Percentiles rank a stretch among this genome's conserved stretches.
Conservation (phyloP, 2,329 filamentous ascomycete species). For the Purpureocillium lavendulum region DNA sequence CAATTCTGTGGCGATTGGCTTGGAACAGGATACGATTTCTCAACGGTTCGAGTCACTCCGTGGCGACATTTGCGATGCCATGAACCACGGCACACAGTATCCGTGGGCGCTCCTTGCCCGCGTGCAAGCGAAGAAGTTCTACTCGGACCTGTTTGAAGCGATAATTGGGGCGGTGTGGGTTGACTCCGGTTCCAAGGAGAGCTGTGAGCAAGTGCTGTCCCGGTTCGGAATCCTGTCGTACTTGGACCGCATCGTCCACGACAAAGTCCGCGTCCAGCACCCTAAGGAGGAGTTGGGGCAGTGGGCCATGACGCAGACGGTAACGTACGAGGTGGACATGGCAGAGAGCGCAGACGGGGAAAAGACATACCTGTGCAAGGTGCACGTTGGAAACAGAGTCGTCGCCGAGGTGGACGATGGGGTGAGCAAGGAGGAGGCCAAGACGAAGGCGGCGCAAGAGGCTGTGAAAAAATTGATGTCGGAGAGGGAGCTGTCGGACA, state of each 20-base stretch:
- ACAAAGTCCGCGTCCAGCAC: conserved; percentile 48
- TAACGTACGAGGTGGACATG: conserved; percentile 42
- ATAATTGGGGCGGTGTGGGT: conserved; percentile 77
- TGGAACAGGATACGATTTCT: conserved; percentile 33
- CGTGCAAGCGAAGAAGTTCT: conserved; percentile 64
- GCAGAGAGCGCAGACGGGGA: conserved; percentile 11
- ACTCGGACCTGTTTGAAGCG: conserved; percentile 76
- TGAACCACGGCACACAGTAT: conserved; percentile 47
- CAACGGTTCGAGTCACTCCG: conserved; percentile 40
- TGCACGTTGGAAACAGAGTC: conserved; percentile 38
- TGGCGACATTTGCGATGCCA: conserved; percentile 35
- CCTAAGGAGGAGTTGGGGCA: conserved; percentile 62
- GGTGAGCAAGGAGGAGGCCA: conserved; percentile 41
- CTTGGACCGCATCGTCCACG: conserved; percentile 52
- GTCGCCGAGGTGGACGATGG: conserved; percentile 38
- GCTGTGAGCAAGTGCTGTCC: conserved; percentile 53
- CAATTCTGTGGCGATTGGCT: conserved; percentile 35
- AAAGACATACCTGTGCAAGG: conserved; percentile 32
- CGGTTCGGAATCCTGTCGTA: conserved; percentile 57
- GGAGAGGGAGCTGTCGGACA: conserved; percentile 6
- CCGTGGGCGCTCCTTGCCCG: conserved; percentile 69
- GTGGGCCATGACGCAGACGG: conserved; percentile 40
- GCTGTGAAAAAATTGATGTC: conserved; percentile 31
- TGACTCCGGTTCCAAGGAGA: conserved; percentile 57
- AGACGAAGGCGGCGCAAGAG: conserved; percentile 45